phyloP scores from a whole-genome alignment of 2,329 filamentous ascomycete genomes.

The Colletotrichum ledebouriae region DNA sequence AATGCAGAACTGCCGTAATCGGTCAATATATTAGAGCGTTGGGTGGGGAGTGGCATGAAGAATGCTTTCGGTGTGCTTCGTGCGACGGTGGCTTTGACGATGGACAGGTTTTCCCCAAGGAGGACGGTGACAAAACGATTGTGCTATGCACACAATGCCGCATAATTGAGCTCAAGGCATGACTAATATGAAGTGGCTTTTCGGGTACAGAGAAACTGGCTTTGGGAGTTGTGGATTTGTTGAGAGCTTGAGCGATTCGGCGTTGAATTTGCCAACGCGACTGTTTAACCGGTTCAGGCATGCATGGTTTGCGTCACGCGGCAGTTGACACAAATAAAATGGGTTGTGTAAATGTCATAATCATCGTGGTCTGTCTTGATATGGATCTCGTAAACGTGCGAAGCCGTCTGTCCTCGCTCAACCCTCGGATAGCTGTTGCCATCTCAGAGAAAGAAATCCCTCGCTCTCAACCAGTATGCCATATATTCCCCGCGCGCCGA shows the following conservation, averaged over 20 bases:
- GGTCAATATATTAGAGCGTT: conserved; percentile 92
- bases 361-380: conserved; percentile 38
- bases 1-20: conserved; percentile 86
- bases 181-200: conserved; percentile 42
- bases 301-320: background rate
- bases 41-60: conserved; percentile 92
- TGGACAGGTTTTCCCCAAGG: conserved; percentile 74
- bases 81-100: conserved; percentile 73
- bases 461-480: conserved; percentile 16
- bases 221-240: conserved; percentile 4
- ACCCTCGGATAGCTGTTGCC: conserved; percentile 18
- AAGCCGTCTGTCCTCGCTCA: conserved; percentile 25
- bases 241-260: background rate
- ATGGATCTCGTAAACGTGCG: conserved; percentile 4
- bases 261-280: background rate
- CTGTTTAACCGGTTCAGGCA: background rate
- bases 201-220: background rate
- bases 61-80: conserved; percentile 85
- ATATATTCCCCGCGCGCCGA: background rate
- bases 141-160: conserved; percentile 74
- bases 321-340: conserved; percentile 17
- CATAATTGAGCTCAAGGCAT: conserved; percentile 70
- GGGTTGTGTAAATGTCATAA: conserved; percentile 35
- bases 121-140: conserved; percentile 50
- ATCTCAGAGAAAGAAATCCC: conserved; percentile 26